Base-by-base conservation (phyloP, 192 early-diverging fungal genomes). In the Coemansia sp. region DNA sequence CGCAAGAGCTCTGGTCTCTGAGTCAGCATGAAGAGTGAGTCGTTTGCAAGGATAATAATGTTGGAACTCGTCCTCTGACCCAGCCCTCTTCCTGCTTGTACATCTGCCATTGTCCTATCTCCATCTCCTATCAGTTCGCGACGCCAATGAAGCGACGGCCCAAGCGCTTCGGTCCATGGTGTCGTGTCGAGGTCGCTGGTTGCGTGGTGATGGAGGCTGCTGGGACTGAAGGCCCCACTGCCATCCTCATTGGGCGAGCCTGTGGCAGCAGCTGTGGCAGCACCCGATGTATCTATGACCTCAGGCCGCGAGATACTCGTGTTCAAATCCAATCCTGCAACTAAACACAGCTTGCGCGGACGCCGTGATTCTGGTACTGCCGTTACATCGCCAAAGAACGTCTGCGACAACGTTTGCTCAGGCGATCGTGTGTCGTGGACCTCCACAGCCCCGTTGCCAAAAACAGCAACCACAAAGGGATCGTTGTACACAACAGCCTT, bases 401-500 rank as follows among this genome's bases (percentile, higher is more conserved):
- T 44, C 54, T 81, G 73, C 44, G 58, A 62, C 24, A 75, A 62
- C 1, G 69, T 64, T 67, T 53, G 62, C 30, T 81, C 78, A 1
- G 68, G 68, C 56, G 49, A 21, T 1, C 73, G 49, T 25, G 78
- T 75, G 34, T 81, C 78, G 44, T 72, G 71, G 4, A 75, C 61
- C 27, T 81, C 78, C 16, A 81, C 60, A 18, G 25, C 48, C 0
- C 73, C 69, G 6, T 47, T 62, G 54, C 51, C 69, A 64, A 69
- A 81, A 22, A 63, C 56, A 0, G 66, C 73, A 10, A 81, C 38
- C 24, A 68, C 66, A 47, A 65, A 64, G 16, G 78, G 78, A 31
- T 71, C 78, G 28, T 75, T 73, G 69, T 81, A 81, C 9, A 65
- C 54, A 7, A 81, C 51, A 0, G 73, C 61, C 31, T 61, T 62